A percentile compares a stretch with the other conserved stretches of the same genome.
Evolutionary conservation across 495 filamentous ascomycete species (phyloP).

Genomic region (Daldinia childiae): DNA sequence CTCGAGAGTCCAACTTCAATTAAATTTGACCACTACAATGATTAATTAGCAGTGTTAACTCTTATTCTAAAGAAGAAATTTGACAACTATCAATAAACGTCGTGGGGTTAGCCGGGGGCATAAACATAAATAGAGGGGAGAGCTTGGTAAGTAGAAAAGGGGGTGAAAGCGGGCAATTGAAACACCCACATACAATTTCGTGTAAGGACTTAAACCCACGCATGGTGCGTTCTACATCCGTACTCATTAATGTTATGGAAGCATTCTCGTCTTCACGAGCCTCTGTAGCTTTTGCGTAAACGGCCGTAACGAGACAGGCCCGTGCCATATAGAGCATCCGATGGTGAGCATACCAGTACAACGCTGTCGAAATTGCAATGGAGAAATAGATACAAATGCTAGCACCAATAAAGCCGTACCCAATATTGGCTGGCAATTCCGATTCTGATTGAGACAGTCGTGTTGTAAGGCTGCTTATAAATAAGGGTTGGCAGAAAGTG

Average conservation of each 20-base stretch:
- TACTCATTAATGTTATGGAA: slow-evolving; percentile 70
- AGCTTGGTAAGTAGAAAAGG: background rate
- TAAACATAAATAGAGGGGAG: background rate
- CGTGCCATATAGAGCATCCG: slow-evolving; percentile 68
- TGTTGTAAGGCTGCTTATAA: slow-evolving; percentile 61
- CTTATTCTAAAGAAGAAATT: background rate
- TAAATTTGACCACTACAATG: slow-evolving; percentile 55
- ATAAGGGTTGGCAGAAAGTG: slow-evolving; percentile 70
- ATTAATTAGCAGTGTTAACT: slow-evolving; percentile 5
- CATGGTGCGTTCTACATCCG: slow-evolving; percentile 55
- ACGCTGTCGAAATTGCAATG: slow-evolving; percentile 62
- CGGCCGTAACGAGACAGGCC: slow-evolving; percentile 64
- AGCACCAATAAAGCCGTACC: slow-evolving; percentile 73
- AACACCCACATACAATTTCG: slow-evolving; percentile 45
- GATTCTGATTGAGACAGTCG: slow-evolving; percentile 29
- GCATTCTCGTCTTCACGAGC: slow-evolving; percentile 60
- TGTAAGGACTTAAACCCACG: slow-evolving; percentile 50
- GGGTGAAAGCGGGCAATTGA: background rate
- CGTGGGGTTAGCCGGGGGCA: background rate
- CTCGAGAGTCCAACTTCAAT: slow-evolving; percentile 61
- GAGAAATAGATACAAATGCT: slow-evolving; percentile 68
- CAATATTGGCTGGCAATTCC: slow-evolving; percentile 46
- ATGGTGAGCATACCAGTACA: slow-evolving; percentile 68
- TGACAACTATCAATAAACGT: background rate
- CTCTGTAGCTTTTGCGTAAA: slow-evolving; percentile 63